Evolutionary conservation across 208 protist species (phyloP), one percentile per base, ranked within the genome.

Genomic region (Leishmania tarentolae): DNA sequence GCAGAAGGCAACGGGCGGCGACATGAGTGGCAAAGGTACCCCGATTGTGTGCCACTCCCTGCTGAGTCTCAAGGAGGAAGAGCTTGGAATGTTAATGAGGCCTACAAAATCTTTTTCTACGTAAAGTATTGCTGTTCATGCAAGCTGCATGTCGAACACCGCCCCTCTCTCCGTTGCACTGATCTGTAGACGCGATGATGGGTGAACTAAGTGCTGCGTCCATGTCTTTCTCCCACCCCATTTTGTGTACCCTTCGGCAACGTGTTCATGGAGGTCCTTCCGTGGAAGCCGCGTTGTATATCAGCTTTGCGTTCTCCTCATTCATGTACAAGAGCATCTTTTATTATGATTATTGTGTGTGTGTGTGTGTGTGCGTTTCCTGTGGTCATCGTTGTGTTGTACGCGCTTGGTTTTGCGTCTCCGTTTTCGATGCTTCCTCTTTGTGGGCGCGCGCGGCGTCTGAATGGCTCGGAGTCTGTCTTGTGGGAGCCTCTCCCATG

Each of bases 31-130:
- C 24, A 46, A n/a, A 17, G 31, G 72, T 28, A 40, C 13, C 0
- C 77, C 76, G 0, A 46, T 81, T 2, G 61, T 75, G 13, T 81
- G 79, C 44, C 82, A 82, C 65, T 82, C 82, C 31, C 50, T 85
- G 28, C 56, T 82, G 4, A 65, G 82, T 1, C 47, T 69, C 13
- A 81, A 81, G 46, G 82, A 85, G 40, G 82, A 85, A 8, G 77
- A 82, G 0, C 13, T 75, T 17, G 21, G 47, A 0, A 2, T 56
- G 52, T 28, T 52, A 24, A 8, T 79, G 0, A 81, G 79, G 72
- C 50, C 77, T 13, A 85, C 63, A 31, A 85, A 82, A 56, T 76
- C 77, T 13, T 61, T 65, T 46, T 40, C 24, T 21, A 57, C 46
- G 59, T 85, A 57, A 65, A 40, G 24, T 37, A 13, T 73, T 31